These are phyloP conservation scores for Zizania palustris DNA, from an alignment of 202 grass and related monocot species.

Conservation along the genomic window DNA sequence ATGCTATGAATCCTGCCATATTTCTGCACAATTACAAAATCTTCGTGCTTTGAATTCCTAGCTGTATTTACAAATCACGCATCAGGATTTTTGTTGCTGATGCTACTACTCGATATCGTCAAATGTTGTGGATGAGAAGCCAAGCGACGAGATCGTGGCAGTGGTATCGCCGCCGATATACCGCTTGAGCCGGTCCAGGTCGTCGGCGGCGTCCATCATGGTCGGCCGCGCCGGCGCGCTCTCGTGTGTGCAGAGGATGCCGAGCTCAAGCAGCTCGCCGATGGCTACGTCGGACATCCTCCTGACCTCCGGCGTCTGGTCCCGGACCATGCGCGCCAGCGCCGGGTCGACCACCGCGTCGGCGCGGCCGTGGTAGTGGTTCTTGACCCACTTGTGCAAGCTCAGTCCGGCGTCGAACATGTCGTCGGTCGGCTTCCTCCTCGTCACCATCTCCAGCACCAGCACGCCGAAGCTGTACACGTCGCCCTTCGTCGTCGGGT, in stretches of 20 bases:
- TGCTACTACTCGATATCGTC: slow-evolving; percentile 51
- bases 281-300: slow-evolving; percentile 81
- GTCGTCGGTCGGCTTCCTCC: slow-evolving; percentile 69
- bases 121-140: slow-evolving; percentile 69
- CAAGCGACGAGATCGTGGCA: slow-evolving; percentile 70
- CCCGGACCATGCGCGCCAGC: slow-evolving; percentile 48
- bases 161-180: slow-evolving; percentile 77
- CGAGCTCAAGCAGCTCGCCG: slow-evolving; percentile 80
- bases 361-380: slow-evolving; percentile 54
- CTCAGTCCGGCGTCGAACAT: slow-evolving; percentile 76
- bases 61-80: too few relatives aligned
- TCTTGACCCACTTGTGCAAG: slow-evolving; percentile 78
- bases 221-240: slow-evolving; percentile 64
- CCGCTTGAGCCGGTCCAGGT: slow-evolving; percentile 78
- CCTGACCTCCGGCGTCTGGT: slow-evolving; percentile 64
- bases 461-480: slow-evolving; percentile 94
- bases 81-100: too few relatives aligned
- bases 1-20: too few relatives aligned
- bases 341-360: slow-evolving; percentile 55
- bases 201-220: slow-evolving; percentile 84
- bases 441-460: slow-evolving; percentile 77
- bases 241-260: slow-evolving; percentile 77
- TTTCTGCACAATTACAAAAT: too few relatives aligned
- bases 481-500: slow-evolving; percentile 77
- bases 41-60: too few relatives aligned